Evolutionary conservation across 768 basidiomycete species (phyloP).

Genomic region (Lactarius sanguifluus): DNA sequence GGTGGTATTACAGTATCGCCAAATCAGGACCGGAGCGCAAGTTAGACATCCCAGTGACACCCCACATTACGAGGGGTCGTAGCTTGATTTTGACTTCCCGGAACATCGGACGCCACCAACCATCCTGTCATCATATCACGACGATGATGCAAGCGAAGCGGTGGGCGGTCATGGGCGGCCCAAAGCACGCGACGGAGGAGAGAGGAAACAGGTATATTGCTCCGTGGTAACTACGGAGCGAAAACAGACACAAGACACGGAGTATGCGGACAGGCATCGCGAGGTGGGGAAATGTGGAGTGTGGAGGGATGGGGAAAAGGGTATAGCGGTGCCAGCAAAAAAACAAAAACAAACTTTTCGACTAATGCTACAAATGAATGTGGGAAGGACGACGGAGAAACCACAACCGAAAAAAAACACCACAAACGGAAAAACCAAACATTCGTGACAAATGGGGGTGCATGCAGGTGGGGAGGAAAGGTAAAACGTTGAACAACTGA

Average conservation of each 20-base stretch:
- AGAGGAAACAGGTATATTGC: background rate
- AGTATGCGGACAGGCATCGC: slow-evolving; percentile 17
- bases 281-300: background rate
- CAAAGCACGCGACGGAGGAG: background rate
- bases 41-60: background rate
- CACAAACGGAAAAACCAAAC: background rate
- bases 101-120: background rate
- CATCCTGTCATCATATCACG: background rate
- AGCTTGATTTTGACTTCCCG: background rate
- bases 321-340: slow-evolving; percentile 14
- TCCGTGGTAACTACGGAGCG: background rate
- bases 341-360: slow-evolving; percentile 9
- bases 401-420: background rate
- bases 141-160: background rate
- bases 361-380: slow-evolving; percentile 29
- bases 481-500: background rate
- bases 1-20: background rate
- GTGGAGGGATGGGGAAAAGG: background rate
- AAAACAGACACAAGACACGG: background rate
- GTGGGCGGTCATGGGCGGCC: background rate
- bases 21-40: background rate
- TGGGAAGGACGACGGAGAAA: background rate
- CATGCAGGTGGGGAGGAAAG: background rate
- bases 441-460: slow-evolving; percentile 6
- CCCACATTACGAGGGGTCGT: background rate